Percentiles rank a stretch among this genome's conserved stretches.
These are phyloP conservation scores for Fusarium sp. DNA, from an alignment of 2,329 filamentous ascomycete species.

Conservation along the genomic window DNA sequence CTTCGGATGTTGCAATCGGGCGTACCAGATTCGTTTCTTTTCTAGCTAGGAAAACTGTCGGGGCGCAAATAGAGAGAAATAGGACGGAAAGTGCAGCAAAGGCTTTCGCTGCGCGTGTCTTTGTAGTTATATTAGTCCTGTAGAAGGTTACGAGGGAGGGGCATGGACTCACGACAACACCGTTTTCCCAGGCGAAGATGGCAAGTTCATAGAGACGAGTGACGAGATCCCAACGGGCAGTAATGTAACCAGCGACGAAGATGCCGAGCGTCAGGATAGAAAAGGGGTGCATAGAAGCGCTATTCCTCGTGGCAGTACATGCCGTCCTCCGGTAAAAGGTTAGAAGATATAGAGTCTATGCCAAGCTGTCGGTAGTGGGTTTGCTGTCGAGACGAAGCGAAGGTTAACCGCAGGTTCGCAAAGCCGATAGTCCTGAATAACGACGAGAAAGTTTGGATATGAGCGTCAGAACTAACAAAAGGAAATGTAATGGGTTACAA, in stretches of 20 bases:
- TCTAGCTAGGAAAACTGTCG: conserved; percentile 82
- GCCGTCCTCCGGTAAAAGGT: conserved; percentile 43
- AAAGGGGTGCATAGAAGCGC: conserved; percentile 92
- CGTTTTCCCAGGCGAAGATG: conserved; percentile 98
- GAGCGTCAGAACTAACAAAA: background rate
- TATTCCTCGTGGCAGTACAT: conserved; percentile 55
- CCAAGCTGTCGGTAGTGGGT: conserved; percentile 36
- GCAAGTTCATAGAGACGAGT: conserved; percentile 96
- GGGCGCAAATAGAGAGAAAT: conserved; percentile 85
- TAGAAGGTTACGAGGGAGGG: background rate
- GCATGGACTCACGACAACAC: conserved; percentile 79
- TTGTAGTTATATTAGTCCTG: conserved; percentile 13
- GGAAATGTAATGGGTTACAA: background rate
- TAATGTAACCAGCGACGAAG: conserved; percentile 99
- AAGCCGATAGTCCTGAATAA: background rate
- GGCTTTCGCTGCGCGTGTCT: conserved; percentile 87
- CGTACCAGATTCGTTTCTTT: conserved; percentile 83
- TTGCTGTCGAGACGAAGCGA: conserved; percentile 28
- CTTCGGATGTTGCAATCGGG: conserved; percentile 19
- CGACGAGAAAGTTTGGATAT: background rate
- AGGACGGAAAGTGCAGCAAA: conserved; percentile 83
- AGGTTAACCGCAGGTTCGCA: conserved; percentile 4
- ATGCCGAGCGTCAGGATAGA: conserved; percentile 95
- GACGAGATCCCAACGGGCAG: conserved; percentile 97
- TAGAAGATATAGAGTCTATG: conserved; percentile 27